These are phyloP conservation scores for Chalara sp. DNA, from an alignment of 2,329 filamentous ascomycete species.

Conservation along the genomic window DNA sequence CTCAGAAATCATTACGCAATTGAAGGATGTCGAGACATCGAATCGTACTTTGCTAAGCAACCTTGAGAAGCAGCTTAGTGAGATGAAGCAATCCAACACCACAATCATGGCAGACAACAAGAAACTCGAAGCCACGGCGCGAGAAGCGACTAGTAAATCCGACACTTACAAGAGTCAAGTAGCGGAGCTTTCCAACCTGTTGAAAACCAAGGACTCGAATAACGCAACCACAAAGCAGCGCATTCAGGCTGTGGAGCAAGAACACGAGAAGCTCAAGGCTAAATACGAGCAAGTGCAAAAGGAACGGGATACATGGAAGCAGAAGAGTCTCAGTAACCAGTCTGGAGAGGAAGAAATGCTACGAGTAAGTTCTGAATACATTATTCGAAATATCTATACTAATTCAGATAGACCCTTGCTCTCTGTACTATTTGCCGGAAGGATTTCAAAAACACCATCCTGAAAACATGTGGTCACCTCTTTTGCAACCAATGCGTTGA, in stretches of 20 bases:
- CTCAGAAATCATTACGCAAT: conserved; percentile 84
- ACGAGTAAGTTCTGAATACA: conserved; percentile 57
- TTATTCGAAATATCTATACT: conserved; percentile 19
- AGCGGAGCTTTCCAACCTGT: conserved; percentile 64
- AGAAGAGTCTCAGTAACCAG: conserved; percentile 72
- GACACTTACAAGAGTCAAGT: conserved; percentile 73
- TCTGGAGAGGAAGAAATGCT: conserved; percentile 80
- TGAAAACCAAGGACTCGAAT: conserved; percentile 68
- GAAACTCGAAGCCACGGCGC: conserved; percentile 63
- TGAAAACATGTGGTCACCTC: conserved; percentile 91
- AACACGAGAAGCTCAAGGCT: conserved; percentile 73
- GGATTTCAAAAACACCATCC: conserved; percentile 87
- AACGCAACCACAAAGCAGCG: conserved; percentile 46
- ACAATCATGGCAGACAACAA: conserved; percentile 66
- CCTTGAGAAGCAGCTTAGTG: conserved; percentile 83
- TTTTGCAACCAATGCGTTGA: conserved; percentile 91
- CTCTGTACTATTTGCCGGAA: conserved; percentile 89
- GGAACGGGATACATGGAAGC: conserved; percentile 79
- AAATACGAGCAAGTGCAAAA: conserved; percentile 74
- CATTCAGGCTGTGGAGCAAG: conserved; percentile 58
- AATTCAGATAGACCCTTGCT: conserved; percentile 55
- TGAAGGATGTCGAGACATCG: conserved; percentile 83
- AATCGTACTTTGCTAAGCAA: conserved; percentile 72
- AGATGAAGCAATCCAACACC: conserved; percentile 74
- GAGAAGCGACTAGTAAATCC: conserved; percentile 61